Conservation (phyloP, 2,329 filamentous ascomycete genomes). For the Fusarium lyarnte region DNA sequence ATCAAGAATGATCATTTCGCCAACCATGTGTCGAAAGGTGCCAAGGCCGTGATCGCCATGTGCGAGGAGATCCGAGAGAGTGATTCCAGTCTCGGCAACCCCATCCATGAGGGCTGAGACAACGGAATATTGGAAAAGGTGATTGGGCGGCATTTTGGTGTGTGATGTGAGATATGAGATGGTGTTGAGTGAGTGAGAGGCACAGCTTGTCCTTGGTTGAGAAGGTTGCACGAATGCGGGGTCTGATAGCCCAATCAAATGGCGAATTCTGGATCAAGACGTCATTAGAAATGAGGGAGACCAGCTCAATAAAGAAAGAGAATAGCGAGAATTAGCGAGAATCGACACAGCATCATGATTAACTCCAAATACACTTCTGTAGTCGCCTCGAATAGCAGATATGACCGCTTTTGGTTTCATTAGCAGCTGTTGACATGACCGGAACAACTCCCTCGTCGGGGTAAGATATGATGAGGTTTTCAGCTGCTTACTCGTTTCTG, state of each 20-base stretch:
- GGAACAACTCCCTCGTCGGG: background rate
- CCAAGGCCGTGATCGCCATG: constrained; percentile 31
- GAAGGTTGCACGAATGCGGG: background rate
- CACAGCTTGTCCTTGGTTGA: background rate
- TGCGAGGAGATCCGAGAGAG: constrained; percentile 14
- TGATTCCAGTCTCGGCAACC: constrained; percentile 27
- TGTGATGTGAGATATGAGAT: background rate
- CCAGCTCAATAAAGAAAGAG: background rate
- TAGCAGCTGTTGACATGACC: too few species aligned
- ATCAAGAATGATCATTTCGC: constrained; percentile 36
- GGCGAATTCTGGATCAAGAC: background rate
- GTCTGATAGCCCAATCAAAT: background rate
- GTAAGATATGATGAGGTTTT: background rate
- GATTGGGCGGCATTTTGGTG: constrained; percentile 18
- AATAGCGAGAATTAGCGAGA: too few species aligned
- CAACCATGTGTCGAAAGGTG: constrained; percentile 35
- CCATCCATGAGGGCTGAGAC: constrained; percentile 37
- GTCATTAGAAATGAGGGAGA: background rate
- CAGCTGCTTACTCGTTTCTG: background rate
- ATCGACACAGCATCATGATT: background rate
- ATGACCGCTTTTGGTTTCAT: background rate
- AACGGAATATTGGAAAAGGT: constrained; percentile 32
- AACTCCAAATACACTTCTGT: rapidly evolving
- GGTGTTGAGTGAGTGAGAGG: background rate
- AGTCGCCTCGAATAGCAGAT: background rate